Evolutionary conservation across 108 stramenopile genomes (phyloP).

Genomic region (Stephanodiscus minutulus): DNA sequence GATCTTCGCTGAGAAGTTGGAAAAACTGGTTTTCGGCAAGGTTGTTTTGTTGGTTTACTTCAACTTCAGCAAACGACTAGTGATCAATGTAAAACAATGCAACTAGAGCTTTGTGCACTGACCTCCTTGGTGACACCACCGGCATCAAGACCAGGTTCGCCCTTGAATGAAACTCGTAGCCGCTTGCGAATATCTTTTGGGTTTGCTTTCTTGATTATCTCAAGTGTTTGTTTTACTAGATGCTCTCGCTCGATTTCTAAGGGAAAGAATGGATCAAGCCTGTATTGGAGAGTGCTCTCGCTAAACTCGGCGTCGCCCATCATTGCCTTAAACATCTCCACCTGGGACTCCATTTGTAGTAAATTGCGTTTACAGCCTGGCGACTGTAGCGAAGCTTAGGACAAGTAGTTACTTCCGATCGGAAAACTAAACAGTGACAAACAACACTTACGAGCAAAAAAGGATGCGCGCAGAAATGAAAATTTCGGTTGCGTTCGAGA

Average conservation of each 20-base stretch:
- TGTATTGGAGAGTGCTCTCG: slow-evolving; percentile 35
- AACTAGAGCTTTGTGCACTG: not conserved
- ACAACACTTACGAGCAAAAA: slow-evolving; percentile 50
- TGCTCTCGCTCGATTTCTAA: slow-evolving; percentile 75
- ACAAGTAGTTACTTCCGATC: not conserved
- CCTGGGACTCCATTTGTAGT: slow-evolving; percentile 68
- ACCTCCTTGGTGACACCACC: slow-evolving; percentile 93
- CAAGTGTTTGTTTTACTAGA: slow-evolving; percentile 66
- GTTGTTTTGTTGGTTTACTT: not conserved
- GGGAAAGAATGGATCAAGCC: slow-evolving; percentile 64
- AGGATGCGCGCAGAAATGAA: slow-evolving; percentile 63
- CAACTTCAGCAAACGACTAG: not conserved
- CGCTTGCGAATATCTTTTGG: slow-evolving; percentile 72
- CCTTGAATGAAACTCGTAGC: slow-evolving; percentile 79
- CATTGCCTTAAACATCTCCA: slow-evolving; percentile 68
- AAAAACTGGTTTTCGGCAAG: slow-evolving; percentile 59
- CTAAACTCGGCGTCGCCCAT: slow-evolving; percentile 37
- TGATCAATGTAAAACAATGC: not conserved
- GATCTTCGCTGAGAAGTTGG: slow-evolving; percentile 81
- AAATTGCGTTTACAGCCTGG: slow-evolving; percentile 66
- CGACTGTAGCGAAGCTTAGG: slow-evolving; percentile 9
- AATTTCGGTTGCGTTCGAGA: slow-evolving; percentile 47
- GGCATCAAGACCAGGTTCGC: slow-evolving; percentile 95
- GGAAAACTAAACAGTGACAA: not conserved
- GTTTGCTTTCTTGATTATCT: slow-evolving; percentile 58